A percentile compares a stretch with the other conserved stretches of the same genome.
Conservation (phyloP, 2,329 filamentous ascomycete species). For the Aspergillus niger region DNA sequence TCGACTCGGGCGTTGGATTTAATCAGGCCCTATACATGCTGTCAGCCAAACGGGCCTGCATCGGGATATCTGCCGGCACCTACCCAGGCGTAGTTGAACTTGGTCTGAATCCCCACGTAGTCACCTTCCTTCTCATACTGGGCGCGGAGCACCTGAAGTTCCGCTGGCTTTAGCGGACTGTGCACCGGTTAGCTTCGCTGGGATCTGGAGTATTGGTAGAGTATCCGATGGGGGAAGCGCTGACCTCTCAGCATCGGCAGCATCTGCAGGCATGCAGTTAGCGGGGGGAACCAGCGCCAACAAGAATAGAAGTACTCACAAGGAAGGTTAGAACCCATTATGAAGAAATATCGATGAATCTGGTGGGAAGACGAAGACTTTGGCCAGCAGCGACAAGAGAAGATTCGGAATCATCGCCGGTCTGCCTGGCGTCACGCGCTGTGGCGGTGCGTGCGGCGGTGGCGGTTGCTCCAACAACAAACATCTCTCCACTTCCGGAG, state of each 20-base stretch:
- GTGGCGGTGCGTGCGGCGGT: constrained; percentile 39
- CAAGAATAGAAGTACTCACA: constrained; percentile 41
- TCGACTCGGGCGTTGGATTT: constrained; percentile 83
- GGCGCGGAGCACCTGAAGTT: constrained; percentile 86
- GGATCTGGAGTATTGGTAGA: neutral
- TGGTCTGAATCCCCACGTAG: constrained; percentile 95
- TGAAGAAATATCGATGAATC: neutral
- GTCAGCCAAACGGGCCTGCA: neutral
- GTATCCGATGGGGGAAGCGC: constrained; percentile 10
- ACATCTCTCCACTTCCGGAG: constrained; percentile 19
- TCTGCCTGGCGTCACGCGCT: constrained; percentile 32
- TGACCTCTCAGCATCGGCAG: constrained; percentile 93
- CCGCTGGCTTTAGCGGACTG: constrained; percentile 85
- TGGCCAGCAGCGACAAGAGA: neutral
- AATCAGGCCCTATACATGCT: constrained; percentile 74
- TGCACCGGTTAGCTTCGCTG: constrained; percentile 18
- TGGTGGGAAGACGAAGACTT: neutral
- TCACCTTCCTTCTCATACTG: constrained; percentile 98
- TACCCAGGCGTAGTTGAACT: constrained; percentile 99
- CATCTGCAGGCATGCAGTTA: constrained; percentile 62
- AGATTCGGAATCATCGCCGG: constrained; percentile 7
- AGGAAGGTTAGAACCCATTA: constrained; percentile 52
- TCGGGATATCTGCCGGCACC: constrained; percentile 22
- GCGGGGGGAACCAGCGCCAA: neutral
- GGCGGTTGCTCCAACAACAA: constrained; percentile 45